Conservation (phyloP, 1,284 basidiomycete genomes). For the Ustilago xerochloae region DNA sequence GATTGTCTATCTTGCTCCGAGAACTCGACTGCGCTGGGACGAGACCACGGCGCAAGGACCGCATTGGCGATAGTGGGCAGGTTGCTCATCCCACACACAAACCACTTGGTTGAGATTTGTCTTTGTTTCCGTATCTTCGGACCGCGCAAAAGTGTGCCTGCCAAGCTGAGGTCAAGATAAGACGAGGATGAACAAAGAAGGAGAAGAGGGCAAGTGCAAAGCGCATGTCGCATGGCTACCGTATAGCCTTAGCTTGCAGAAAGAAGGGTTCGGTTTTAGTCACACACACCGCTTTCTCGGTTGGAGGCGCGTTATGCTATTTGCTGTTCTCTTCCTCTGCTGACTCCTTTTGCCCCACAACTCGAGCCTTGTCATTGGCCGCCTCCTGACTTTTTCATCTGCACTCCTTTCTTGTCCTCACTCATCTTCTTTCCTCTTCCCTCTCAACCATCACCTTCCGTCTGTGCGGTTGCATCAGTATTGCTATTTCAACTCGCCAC, state of each 20-base stretch:
- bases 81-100: no score
- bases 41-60: no score
- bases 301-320: not conserved
- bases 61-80: no score
- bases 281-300: not conserved
- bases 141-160: no score
- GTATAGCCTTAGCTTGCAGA: not conserved
- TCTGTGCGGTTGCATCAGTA: not conserved
- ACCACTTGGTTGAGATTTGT: no score
- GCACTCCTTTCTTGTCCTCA: not conserved
- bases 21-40: no score
- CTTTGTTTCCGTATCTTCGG: no score
- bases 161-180: not conserved
- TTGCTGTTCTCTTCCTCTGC: not conserved
- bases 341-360: no score
- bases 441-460: not conserved
- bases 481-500: slow-evolving; percentile 1
- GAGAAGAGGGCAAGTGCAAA: not conserved
- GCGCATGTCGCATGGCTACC: not conserved
- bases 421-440: not conserved
- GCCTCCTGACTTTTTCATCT: slow-evolving; percentile 5
- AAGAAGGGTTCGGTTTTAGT: slow-evolving; percentile 12
- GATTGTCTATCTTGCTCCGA: no score
- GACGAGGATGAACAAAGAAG: not conserved
- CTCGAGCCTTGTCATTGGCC: slow-evolving; percentile 15